Evolutionary conservation across 148 eudicot species (phyloP).

Genomic region (Beta vulgaris): DNA sequence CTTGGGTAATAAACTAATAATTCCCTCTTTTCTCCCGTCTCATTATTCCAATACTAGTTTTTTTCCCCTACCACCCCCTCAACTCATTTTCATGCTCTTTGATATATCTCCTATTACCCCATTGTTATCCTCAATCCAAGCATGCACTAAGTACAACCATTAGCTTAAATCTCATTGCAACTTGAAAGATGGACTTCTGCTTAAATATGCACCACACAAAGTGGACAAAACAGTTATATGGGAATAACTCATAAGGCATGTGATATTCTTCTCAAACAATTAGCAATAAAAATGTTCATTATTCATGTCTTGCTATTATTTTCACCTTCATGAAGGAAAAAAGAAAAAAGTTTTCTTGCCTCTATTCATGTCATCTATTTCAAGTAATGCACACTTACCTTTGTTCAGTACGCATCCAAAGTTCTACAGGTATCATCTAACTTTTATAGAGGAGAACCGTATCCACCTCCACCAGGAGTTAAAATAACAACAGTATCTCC

Average conservation of each 20-base stretch:
- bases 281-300: conserved; percentile 1
- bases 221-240: neutral
- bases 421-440: neutral
- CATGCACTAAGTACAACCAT: neutral
- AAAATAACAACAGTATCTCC: conserved; percentile 80
- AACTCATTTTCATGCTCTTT: no score
- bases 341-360: neutral
- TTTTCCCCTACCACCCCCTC: no score
- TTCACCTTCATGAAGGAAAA: neutral
- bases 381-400: neutral
- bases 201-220: neutral
- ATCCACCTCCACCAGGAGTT: conserved; percentile 97
- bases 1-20: no score
- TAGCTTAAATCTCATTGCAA: neutral
- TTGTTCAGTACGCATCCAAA: neutral
- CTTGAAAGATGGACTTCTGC: neutral
- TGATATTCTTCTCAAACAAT: conserved; percentile 4
- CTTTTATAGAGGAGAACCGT: conserved; percentile 38
- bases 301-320: neutral
- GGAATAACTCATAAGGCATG: neutral
- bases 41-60: no score
- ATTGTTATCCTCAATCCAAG: no score
- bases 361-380: no score
- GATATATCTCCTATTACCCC: no score
- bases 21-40: no score